A percentile compares a stretch with the other conserved stretches of the same genome.
These are phyloP conservation scores for Termitomyces sp. DNA, from an alignment of 768 basidiomycete species.

Conservation along the genomic window DNA sequence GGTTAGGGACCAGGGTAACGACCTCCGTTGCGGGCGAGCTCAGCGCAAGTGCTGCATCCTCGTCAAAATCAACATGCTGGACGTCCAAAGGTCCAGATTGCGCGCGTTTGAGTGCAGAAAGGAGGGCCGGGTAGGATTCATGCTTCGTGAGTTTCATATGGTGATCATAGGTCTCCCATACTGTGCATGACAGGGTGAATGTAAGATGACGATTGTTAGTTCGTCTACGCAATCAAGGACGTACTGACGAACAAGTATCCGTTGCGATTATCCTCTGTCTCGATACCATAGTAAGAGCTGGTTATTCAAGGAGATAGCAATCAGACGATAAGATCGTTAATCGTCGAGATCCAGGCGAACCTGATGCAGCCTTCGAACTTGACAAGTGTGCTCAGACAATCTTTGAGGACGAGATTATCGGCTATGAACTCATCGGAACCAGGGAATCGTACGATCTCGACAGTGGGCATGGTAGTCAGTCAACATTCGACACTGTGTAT, in stretches of 20 bases:
- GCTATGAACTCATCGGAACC: constrained; percentile 10
- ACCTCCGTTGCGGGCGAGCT: constrained; percentile 5
- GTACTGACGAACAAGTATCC: constrained; percentile 11
- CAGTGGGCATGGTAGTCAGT: constrained; percentile 4
- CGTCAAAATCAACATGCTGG: constrained; percentile 10
- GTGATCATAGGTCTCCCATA: constrained; percentile 10
- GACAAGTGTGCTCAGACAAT: constrained; percentile 1
- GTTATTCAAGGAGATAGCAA: background rate
- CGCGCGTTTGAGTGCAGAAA: background rate
- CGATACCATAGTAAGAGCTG: constrained; percentile 11
- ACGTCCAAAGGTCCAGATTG: background rate
- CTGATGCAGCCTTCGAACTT: constrained; percentile 11
- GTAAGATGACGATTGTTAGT: background rate
- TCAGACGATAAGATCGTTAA: background rate
- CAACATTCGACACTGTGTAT: too few species aligned
- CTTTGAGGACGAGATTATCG: constrained; percentile 5
- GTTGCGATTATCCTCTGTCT: constrained; percentile 8
- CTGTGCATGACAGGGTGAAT: background rate
- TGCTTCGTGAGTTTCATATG: constrained; percentile 4
- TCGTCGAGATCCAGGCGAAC: background rate
- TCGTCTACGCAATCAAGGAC: background rate
- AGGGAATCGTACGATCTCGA: constrained; percentile 10
- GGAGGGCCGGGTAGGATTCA: background rate
- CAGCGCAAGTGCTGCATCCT: background rate
- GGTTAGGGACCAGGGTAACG: background rate